Evolutionary conservation across 2,329 filamentous ascomycete species (phyloP).

Genomic region (Penicillium janthinellum): DNA sequence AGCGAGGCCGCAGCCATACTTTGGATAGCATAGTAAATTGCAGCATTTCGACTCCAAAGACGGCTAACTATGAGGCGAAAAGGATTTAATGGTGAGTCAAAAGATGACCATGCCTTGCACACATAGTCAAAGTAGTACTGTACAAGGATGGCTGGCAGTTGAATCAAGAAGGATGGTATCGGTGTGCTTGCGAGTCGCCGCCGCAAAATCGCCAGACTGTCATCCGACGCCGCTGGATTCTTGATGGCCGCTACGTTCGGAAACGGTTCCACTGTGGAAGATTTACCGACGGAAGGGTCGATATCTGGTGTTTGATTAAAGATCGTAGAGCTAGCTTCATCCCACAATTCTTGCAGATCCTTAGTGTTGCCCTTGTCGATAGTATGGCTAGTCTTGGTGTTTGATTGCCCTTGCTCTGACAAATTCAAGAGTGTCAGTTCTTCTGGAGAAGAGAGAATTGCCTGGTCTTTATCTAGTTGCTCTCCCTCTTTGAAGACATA

Average conservation of each 20-base stretch:
- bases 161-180: slow-evolving; percentile 25
- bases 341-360: slow-evolving; percentile 14
- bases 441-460: not conserved
- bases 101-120: slow-evolving; percentile 28
- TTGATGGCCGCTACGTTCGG: slow-evolving; percentile 4
- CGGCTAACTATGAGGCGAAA: slow-evolving; percentile 24
- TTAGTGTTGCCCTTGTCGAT: slow-evolving; percentile 3
- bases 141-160: slow-evolving; percentile 26
- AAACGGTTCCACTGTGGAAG: slow-evolving; percentile 2
- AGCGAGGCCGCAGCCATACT: slow-evolving; percentile 30
- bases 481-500: slow-evolving; percentile 23
- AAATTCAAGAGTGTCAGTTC: not conserved
- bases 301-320: slow-evolving; percentile 22
- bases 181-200: slow-evolving; percentile 21
- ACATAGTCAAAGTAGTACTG: slow-evolving; percentile 29
- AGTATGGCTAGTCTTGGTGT: not conserved
- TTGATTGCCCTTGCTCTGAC: not conserved
- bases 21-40: slow-evolving; percentile 29
- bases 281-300: slow-evolving; percentile 12
- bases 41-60: slow-evolving; percentile 27
- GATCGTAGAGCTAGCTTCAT: slow-evolving; percentile 14
- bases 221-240: slow-evolving; percentile 3
- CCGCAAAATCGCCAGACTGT: slow-evolving; percentile 23
- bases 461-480: slow-evolving; percentile 4
- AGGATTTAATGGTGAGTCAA: slow-evolving; percentile 27